These are phyloP conservation scores for Mimosa pudica DNA, from an alignment of 306 rosid species.

Conservation along the genomic window DNA sequence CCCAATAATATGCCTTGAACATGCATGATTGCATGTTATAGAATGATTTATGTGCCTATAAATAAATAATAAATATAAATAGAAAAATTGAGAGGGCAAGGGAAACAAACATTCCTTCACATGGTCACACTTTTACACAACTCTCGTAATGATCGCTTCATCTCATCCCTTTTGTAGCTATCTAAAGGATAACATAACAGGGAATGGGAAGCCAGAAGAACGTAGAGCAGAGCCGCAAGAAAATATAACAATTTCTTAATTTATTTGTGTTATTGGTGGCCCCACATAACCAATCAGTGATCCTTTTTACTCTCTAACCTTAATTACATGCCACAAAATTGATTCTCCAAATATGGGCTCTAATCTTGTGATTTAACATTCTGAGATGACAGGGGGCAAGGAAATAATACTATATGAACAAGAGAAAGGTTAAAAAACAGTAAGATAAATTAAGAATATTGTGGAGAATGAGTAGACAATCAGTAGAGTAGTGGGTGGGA, in stretches of 20 bases:
- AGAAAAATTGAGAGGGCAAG: neutral
- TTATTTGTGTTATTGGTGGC: neutral
- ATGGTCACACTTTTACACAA: neutral
- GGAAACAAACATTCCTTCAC: neutral
- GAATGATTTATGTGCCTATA: too few species aligned
- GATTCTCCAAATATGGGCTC: neutral
- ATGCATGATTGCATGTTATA: too few species aligned
- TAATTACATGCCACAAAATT: neutral
- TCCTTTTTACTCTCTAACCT: neutral
- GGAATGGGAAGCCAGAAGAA: neutral
- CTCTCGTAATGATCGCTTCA: neutral
- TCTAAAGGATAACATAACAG: neutral
- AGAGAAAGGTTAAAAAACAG: neutral
- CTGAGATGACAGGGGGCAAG: neutral
- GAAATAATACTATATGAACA: neutral
- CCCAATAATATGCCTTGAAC: too few species aligned
- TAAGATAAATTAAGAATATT: neutral
- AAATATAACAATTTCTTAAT: neutral
- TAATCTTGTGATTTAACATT: neutral
- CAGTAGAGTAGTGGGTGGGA: neutral
- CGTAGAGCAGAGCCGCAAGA: neutral
- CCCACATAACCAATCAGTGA: neutral
- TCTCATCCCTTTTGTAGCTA: neutral
- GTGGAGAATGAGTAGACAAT: conserved; percentile 13
- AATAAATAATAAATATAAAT: too few species aligned